Percentiles rank a stretch among this genome's conserved stretches.
These are phyloP conservation scores for Kodamaea neixiangensis DNA, from an alignment of 805 yeast species.

Conservation along the genomic window DNA sequence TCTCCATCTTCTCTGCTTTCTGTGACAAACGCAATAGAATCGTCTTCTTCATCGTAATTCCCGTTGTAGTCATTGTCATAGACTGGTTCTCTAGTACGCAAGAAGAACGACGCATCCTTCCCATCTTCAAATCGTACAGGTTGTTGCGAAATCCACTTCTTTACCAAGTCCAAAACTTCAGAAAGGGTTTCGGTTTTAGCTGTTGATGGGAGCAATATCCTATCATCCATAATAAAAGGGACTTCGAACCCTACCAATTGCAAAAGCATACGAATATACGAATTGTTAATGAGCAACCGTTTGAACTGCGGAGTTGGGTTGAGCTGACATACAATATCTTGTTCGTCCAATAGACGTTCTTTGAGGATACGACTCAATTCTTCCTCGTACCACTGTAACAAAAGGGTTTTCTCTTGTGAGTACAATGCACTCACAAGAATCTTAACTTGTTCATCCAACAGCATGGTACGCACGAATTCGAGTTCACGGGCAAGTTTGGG, in stretches of 20 bases:
- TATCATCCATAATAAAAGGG: slow-evolving; percentile 41
- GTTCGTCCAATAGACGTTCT: slow-evolving; percentile 21
- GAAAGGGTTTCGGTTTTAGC: slow-evolving; percentile 33
- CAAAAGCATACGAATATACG: slow-evolving; percentile 48
- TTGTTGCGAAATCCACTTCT: slow-evolving; percentile 43
- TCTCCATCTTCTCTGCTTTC: slow-evolving; percentile 12
- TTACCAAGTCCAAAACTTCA: slow-evolving; percentile 37
- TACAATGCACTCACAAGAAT: slow-evolving; percentile 51
- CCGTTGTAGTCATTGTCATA: slow-evolving; percentile 18
- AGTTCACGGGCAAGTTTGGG: slow-evolving; percentile 38
- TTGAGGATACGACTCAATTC: slow-evolving; percentile 36
- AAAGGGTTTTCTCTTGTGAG: slow-evolving; percentile 42
- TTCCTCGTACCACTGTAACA: slow-evolving; percentile 46
- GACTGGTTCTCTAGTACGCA: slow-evolving; percentile 25
- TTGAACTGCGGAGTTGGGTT: slow-evolving; percentile 19
- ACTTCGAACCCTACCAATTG: slow-evolving; percentile 46
- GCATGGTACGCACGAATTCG: slow-evolving; percentile 33
- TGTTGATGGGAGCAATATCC: slow-evolving; percentile 32
- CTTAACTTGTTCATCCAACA: slow-evolving; percentile 50
- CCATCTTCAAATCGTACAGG: slow-evolving; percentile 38
- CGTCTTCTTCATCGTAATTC: slow-evolving; percentile 31
- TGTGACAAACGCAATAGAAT: slow-evolving; percentile 20
- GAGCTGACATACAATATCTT: slow-evolving; percentile 8
- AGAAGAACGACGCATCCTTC: slow-evolving; percentile 35
- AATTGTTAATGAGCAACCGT: slow-evolving; percentile 46